Base-by-base conservation (phyloP, 441 rosid species). In the Populus hybrid region DNA sequence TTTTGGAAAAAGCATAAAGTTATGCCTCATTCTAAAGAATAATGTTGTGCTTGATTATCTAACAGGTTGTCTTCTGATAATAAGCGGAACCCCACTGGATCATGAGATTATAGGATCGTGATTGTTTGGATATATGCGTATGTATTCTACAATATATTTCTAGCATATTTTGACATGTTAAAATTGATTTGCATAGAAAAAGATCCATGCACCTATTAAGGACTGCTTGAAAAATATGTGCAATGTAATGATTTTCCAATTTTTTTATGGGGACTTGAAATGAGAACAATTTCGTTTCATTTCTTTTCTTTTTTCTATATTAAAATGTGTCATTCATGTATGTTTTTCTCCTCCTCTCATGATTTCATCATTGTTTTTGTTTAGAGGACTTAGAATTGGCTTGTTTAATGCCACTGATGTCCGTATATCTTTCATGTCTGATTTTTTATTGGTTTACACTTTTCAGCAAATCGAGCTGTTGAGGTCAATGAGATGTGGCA, bases 401-500 rank as follows among this genome's bases (percentile, higher is more conserved):
- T 26, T 72, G 74, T 18, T 68, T 57, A 7, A 5, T 38, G 38
- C 40, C 34, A 42, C 24, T 71, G 67, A 28, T 14, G 8, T 64
- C 10, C 65, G 64, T 19, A 14, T 40, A 38, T 63, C 30, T 30
- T 24, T 7, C 28, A n/a, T 1, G 32, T 14, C 11, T 66, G 19
- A n/a, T 75, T 24, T 75, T 70, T 24, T 18, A 53, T 57, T 68
- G 61, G n/a, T 67, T 24, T 19, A 7, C 65, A 46, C 2, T 72
- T 11, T 63, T 63, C 90, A 95, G 99, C 98, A 70, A 95, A 94
- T 84, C 89, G 87, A 89, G 89, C 89, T 53, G 92, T 90, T 76
- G 97, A 95, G 82, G 92, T 92, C 75, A 90, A 83, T 76, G 99
- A 95, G 84, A 91, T 95, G 98, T 95, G 99, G 97, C 89, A 84